Evolutionary conservation across 75 land plant genomes (phyloP).

Genomic region (Sequoiadendron giganteum): DNA sequence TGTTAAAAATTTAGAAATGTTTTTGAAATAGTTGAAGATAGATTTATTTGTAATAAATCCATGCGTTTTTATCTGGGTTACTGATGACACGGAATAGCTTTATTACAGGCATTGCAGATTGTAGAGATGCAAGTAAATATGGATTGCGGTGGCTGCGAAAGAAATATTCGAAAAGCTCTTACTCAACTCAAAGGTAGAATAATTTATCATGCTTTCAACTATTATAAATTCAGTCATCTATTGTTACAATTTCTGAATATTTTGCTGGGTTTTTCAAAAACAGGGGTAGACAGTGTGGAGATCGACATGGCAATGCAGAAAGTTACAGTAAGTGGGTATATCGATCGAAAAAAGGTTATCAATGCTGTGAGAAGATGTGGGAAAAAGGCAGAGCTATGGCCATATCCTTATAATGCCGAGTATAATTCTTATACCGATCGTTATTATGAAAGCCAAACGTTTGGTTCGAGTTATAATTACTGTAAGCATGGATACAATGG

Average conservation of each 20-base stretch:
- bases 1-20: no score
- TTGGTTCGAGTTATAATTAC: conserved; percentile 54
- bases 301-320: conserved; percentile 61
- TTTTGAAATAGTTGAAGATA: no score
- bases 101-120: conserved; percentile 25
- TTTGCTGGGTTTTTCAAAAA: background rate
- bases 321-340: conserved; percentile 70
- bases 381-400: conserved; percentile 59
- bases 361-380: conserved; percentile 54
- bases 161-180: conserved; percentile 41
- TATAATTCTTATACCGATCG: conserved; percentile 6
- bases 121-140: conserved; percentile 54
- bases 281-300: background rate
- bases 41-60: no score
- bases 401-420: conserved; percentile 37
- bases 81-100: no score
- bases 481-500: conserved; percentile 64
- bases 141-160: conserved; percentile 58
- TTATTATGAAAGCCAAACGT: conserved; percentile 26
- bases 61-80: no score
- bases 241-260: no score
- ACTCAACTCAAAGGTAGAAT: conserved; percentile 40
- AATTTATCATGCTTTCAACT: background rate
- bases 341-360: conserved; percentile 52
- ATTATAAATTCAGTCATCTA: background rate